Base-by-base conservation (phyloP, 176 grass and related monocot species). In the Phragmites australis region DNA sequence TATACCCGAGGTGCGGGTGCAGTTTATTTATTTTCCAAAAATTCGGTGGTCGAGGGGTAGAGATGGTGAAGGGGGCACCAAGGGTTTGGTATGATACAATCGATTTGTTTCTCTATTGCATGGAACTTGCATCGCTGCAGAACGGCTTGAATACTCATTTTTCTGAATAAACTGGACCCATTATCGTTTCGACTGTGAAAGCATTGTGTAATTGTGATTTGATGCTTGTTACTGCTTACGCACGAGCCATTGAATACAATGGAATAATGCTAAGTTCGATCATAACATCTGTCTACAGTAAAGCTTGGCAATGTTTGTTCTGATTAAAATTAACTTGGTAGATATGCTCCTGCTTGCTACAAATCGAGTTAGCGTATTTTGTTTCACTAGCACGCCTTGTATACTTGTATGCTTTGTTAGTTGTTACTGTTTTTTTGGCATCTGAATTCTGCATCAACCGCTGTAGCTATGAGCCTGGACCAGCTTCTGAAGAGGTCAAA, bases 401-500 rank as follows among this genome's bases (percentile, higher is more conserved):
- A 32, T 41, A 41, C 13, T 25, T 74, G 34, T 54, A 41, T 56
- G 31, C 19, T 40, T 37, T 37, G 34, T 37, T 37, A 37, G 34
- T 21, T 55, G 63, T 22, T 65, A 21, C 61, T 65, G 30, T n/a
- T 22, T 40, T 1, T 74, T 41, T 41, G 13, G 21, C 31, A 41
- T 74, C 50, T 74, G 32, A 83, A 58, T 17, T 77, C 56, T 79
- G 29, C 40, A 31, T 52, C 66, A 57, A 66, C 58, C 4, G 4
- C 55, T 79, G 66, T 60, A 96, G 93, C 55, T 96, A 96, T 89
- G 81, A 83, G 75, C 88, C 90, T 41, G 90, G 74, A 68, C 70
- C 64, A 0, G 78, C 66, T 63, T 97, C 94, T 59, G 60, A 74
- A 44, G 84, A 90, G 63, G 77, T 67, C 17, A 42, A 56, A 9